Base-by-base conservation (phyloP, 169 alveolate species). In the Cryptosporidium meleagridis region DNA sequence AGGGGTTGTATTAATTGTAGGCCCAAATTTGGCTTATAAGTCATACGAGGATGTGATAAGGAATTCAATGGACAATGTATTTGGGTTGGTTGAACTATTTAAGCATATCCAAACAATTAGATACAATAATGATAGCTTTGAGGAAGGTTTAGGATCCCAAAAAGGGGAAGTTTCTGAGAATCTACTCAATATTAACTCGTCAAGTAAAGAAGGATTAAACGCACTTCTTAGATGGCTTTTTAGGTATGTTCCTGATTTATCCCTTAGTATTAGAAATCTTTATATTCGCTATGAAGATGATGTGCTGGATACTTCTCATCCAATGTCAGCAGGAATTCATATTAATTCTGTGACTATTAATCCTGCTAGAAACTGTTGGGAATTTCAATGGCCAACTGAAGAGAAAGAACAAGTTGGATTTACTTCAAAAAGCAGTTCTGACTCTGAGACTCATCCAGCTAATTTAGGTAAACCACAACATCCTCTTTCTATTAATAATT, bases 331-430 rank as follows among this genome's bases (percentile, higher is more conserved):
- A 9, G 89, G 89, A 37, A 65, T 80, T 26, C 89, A 80, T 21
- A 61, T 80, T 21, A 29, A 80, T 53, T 80, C 89, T 35, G 45
- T 80, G 51, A 65, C 75, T 14, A 80, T 80, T 33, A 80, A 80
- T 80, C 89, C 89, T 7, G 89, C 89, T 18, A 58, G 89, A 39
- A 80, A 53, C 53, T 80, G 89, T 80, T 80, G 89, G 89, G 89
- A 80, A 14, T 44, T 80, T 44, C 69, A 80, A 29, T 80, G 89
- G 89, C 89, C 89, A 62, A 62, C 89, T 3, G 89, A 80, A 4
- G 65, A 39, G 37, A 67, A 65, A 33, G 89, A 80, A n/a, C 52
- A 65, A 14, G 80, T 80, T 45, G 51, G 26, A 31, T 80, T 80
- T 80, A 62, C 62, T 23, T 59, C 89, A 8, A 41, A 26, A 10